Evolutionary conservation across 2,329 filamentous ascomycete species (phyloP), one percentile per base, ranked within the genome.

Genomic region (Aspergillus tubingensis): DNA sequence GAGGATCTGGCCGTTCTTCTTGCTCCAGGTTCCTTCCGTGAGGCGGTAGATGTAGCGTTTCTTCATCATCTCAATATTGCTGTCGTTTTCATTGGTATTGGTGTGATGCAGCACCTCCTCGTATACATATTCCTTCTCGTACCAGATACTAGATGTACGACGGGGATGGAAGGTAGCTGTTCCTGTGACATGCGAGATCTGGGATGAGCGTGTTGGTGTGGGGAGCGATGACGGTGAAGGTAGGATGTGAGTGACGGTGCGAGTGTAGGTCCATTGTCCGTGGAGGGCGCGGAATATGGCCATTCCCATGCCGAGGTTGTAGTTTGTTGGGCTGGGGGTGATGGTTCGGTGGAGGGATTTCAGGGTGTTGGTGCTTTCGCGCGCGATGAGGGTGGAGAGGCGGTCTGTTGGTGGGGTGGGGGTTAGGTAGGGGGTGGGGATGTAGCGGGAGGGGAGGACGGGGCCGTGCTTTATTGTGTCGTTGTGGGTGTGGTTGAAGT

Each of bases 271-370:
- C 91, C 91, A 94, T 3, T 80, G 79, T 6, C 91, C 91, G 36
- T 91, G 84, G 1, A 94, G 79, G 7, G 85, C 88, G 60, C 88
- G 80, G 71, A 92, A 94, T 0, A 91, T 84, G 5, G 88, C 90
- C 3, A 82, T 79, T 0, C 88, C 81, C 2, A 90, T 83, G 60
- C 88, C 91, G 3, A 77, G 76, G 15, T 54, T 25, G 47, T n/a
- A 23, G 25, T 55, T 43, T 23, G 32, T 30, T 2, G 50, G 27
- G 63, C 1, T 80, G 74, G 1, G 81, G 73, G 0, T 17, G 2
- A 68, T 61, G 4, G 55, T 61, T 2, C 49, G 39, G 71, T 71
- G 38, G 79, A 77, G 36, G 82, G 84, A 65, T 82, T 80, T 8
- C 70, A 72, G 10, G n/a, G 53, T 54, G 10, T 5, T 43, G 19